Evolutionary conservation across 139 green algal genomes (phyloP).

Genomic region (Chlamydomonas applanata): DNA sequence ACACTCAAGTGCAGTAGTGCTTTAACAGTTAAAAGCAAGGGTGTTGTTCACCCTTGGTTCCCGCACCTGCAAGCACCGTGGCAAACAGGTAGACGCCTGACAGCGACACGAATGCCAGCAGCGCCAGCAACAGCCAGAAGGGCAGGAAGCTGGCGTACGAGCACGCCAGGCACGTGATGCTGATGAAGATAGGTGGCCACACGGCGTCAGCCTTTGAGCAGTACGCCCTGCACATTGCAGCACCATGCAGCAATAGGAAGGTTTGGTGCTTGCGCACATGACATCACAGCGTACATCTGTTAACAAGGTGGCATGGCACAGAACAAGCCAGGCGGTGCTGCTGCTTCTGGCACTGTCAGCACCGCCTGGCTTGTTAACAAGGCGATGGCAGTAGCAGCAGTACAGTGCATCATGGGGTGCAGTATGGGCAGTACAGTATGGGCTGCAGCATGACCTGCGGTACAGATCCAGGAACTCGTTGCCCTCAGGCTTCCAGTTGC

Average conservation of each 20-base stretch:
- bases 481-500: slow-evolving; percentile 23
- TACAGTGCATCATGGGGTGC: too few species aligned
- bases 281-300: too few species aligned
- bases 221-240: slow-evolving; percentile 25
- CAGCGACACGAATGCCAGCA: slow-evolving; percentile 10
- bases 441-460: too few species aligned
- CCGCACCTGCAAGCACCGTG: slow-evolving; percentile 13
- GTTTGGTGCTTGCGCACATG: too few species aligned
- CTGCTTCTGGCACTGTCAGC: too few species aligned
- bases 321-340: not conserved
- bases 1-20: too few species aligned
- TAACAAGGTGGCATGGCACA: too few species aligned
- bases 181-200: slow-evolving; percentile 16
- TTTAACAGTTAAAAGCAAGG: too few species aligned
- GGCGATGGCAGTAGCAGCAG: too few species aligned
- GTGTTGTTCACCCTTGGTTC: not conserved
- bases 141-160: not conserved
- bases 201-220: slow-evolving; percentile 14
- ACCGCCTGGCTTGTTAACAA: too few species aligned
- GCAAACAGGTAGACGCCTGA: slow-evolving; percentile 1
- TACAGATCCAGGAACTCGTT: slow-evolving; percentile 26
- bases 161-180: not conserved
- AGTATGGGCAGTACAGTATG: too few species aligned
- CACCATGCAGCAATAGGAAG: too few species aligned
- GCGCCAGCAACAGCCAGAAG: slow-evolving; percentile 2